Percentiles rank a stretch among this genome's conserved stretches.
Evolutionary conservation across 208 protist genomes (phyloP).

Genomic region (Trichomonas gallinae): DNA sequence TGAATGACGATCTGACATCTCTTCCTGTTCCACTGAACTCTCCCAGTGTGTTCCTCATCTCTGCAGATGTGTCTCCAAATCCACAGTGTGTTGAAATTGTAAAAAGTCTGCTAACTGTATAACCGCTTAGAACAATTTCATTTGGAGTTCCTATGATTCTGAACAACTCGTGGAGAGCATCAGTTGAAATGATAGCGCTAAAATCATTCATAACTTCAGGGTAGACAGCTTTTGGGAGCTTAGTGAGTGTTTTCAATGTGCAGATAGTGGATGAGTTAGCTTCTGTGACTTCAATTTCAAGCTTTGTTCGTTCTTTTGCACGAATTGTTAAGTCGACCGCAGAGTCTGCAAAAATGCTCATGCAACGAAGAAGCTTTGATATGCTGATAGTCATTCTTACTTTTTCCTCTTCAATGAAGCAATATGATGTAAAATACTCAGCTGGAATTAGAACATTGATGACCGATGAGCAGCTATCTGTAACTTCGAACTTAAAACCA

Average conservation of each 20-base stretch:
- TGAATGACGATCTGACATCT: not conserved
- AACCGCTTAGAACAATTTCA: not conserved
- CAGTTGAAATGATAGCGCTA: not conserved
- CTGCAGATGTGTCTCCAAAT: not conserved
- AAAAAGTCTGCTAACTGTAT: not conserved
- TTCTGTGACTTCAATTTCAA: not conserved
- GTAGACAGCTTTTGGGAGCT: not conserved
- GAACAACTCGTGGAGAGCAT: not conserved
- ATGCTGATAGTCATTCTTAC: not conserved
- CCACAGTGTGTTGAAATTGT: not conserved
- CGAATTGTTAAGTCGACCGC: not conserved
- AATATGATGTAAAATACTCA: not conserved
- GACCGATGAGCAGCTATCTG: not conserved
- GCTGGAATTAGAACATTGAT: not conserved
- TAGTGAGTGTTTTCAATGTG: not conserved
- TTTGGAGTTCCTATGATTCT: not conserved
- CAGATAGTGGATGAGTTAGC: not conserved
- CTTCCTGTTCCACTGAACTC: not conserved
- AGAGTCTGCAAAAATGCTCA: not conserved
- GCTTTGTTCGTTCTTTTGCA: not conserved
- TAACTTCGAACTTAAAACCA: not conserved
- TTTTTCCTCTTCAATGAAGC: not conserved
- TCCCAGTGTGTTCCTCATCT: not conserved
- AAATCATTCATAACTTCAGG: not conserved
- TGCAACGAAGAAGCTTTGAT: not conserved